These are phyloP conservation scores for Quercus tomentella DNA, from an alignment of 331 rosid genomes.

Conservation along the genomic window DNA sequence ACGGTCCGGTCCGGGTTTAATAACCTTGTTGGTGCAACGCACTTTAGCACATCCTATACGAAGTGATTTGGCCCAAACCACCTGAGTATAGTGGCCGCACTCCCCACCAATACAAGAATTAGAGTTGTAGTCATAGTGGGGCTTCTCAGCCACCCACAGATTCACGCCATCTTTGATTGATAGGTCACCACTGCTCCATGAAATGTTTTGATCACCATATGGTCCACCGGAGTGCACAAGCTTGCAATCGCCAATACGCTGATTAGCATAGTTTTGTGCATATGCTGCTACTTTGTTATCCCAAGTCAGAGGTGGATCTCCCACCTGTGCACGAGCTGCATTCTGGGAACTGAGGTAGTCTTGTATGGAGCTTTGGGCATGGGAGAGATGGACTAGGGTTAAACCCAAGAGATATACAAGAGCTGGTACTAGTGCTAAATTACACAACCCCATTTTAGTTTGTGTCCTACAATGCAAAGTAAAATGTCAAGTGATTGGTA, in stretches of 20 bases:
- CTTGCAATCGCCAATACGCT: conserved; percentile 16
- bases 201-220: conserved; percentile 45
- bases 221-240: conserved; percentile 37
- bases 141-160: conserved; percentile 33
- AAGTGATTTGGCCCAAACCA: conserved; percentile 27
- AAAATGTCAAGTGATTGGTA: neutral
- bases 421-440: neutral
- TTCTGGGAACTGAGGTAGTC: conserved; percentile 46
- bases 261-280: conserved; percentile 31
- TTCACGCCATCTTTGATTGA: conserved; percentile 16
- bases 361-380: conserved; percentile 32
- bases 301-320: conserved; percentile 30
- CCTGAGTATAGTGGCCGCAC: conserved; percentile 46
- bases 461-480: neutral
- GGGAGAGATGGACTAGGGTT: neutral
- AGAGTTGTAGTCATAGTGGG: conserved; percentile 16
- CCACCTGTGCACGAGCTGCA: conserved; percentile 35
- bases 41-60: conserved; percentile 51
- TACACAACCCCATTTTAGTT: neutral
- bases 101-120: neutral
- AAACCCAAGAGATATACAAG: neutral
- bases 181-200: conserved; percentile 26
- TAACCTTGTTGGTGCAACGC: conserved; percentile 38
- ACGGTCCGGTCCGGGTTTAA: no score
- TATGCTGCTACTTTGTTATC: conserved; percentile 18